Evolutionary conservation across 2,329 filamentous ascomycete species (phyloP).

Genomic region (Chaetomium globosum): DNA sequence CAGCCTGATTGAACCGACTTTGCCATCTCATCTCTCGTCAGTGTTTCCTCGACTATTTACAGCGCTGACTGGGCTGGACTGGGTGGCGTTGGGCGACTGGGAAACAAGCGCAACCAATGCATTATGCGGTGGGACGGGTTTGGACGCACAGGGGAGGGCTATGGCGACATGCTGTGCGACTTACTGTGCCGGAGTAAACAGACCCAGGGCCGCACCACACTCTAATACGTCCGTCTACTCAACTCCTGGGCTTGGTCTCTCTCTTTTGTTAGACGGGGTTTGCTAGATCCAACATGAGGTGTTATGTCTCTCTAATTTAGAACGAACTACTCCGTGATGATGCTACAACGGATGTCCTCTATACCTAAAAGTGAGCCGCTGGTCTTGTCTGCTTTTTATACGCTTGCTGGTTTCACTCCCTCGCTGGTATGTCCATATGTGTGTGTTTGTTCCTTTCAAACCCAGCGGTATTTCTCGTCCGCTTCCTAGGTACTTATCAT

Average conservation of each 20-base stretch:
- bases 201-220: not conserved
- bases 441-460: not conserved
- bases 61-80: slow-evolving; percentile 8
- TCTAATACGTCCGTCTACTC: slow-evolving; percentile 13
- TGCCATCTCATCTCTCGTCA: slow-evolving; percentile 21
- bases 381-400: not conserved
- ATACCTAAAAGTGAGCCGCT: not conserved
- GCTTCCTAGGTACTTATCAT: not conserved
- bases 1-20: slow-evolving; percentile 8
- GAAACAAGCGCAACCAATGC: not conserved
- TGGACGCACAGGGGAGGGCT: not conserved
- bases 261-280: slow-evolving; percentile 18
- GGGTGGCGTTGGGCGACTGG: not conserved
- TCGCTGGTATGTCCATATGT: not conserved
- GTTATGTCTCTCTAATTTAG: not conserved
- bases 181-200: not conserved
- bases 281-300: not conserved
- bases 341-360: not conserved
- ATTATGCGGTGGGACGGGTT: not conserved
- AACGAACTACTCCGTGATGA: not conserved
- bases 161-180: not conserved
- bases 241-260: slow-evolving; percentile 14
- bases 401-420: not conserved
- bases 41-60: slow-evolving; percentile 21
- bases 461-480: not conserved